Percentiles rank a stretch among this genome's conserved stretches.
phyloP scores from a whole-genome alignment of 2,329 filamentous ascomycete species.

The Fusarium globosum region DNA sequence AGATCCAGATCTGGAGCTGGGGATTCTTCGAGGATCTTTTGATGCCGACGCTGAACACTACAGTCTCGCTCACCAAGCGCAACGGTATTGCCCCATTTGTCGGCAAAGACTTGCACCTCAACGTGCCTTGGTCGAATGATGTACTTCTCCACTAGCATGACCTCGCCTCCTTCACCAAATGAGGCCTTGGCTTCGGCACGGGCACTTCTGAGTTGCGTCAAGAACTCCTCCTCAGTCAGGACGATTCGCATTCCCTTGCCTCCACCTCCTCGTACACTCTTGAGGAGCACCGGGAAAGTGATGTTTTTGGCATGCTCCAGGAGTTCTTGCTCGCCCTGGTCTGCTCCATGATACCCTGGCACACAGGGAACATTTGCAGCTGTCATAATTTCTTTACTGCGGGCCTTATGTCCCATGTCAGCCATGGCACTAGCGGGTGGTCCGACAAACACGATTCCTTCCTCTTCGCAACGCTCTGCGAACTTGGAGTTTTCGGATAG shows the following conservation, averaged over 20 bases:
- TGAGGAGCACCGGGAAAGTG: constrained; percentile 77
- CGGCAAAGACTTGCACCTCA: constrained; percentile 91
- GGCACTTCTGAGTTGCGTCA: constrained; percentile 76
- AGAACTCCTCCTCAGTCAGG: constrained; percentile 73
- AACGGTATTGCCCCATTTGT: constrained; percentile 80
- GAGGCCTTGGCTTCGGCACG: constrained; percentile 80
- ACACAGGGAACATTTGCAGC: constrained; percentile 95
- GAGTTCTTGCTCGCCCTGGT: constrained; percentile 75
- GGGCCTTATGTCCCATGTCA: constrained; percentile 93
- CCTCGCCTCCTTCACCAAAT: constrained; percentile 82
- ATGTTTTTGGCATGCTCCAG: constrained; percentile 77
- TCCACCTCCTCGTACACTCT: constrained; percentile 83
- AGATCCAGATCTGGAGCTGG: constrained; percentile 77
- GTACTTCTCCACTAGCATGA: constrained; percentile 87
- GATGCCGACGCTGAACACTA: constrained; percentile 85
- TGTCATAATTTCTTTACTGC: constrained; percentile 97
- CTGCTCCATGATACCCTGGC: constrained; percentile 90
- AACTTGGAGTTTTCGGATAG: constrained; percentile 94
- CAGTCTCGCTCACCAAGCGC: constrained; percentile 91
- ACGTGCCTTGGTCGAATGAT: constrained; percentile 84
- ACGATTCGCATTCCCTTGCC: constrained; percentile 89
- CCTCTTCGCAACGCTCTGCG: constrained; percentile 86
- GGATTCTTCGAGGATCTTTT: constrained; percentile 92
- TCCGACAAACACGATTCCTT: constrained; percentile 93
- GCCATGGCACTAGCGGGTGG: constrained; percentile 84